A percentile compares a stretch with the other conserved stretches of the same genome.
phyloP scores from a whole-genome alignment of 495 filamentous ascomycete species.

The Hypoxylon rickii region DNA sequence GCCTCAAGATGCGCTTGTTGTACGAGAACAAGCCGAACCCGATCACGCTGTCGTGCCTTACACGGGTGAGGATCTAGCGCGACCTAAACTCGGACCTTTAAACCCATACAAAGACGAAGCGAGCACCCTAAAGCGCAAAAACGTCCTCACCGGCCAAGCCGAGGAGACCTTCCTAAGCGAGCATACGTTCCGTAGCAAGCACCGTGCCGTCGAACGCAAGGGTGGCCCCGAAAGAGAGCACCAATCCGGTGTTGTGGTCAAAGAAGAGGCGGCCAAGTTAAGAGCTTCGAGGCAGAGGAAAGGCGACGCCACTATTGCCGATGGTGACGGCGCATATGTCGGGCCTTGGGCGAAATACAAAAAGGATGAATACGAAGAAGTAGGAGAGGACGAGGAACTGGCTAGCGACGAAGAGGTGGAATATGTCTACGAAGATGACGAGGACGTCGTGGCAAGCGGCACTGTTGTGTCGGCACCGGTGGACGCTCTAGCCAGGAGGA shows the following conservation, averaged over 20 bases:
- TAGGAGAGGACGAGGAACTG: conserved; percentile 61
- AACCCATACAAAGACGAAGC: conserved; percentile 78
- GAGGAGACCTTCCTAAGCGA: conserved; percentile 89
- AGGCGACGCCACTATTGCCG: conserved; percentile 79
- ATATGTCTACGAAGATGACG: conserved; percentile 64
- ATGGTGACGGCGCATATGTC: conserved; percentile 84
- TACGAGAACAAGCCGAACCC: conserved; percentile 52
- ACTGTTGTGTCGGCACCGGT: conserved; percentile 54
- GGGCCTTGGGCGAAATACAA: conserved; percentile 94
- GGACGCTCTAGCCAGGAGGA: conserved; percentile 61
- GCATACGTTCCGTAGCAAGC: conserved; percentile 81
- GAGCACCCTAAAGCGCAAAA: conserved; percentile 74
- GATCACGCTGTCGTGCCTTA: conserved; percentile 67
- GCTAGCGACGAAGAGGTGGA: conserved; percentile 83
- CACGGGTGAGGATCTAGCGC: conserved; percentile 67
- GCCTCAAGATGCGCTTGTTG: conserved; percentile 58
- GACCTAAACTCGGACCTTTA: conserved; percentile 70
- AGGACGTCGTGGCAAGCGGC: conserved; percentile 59
- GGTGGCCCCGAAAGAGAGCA: conserved; percentile 51
- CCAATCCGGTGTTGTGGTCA: conserved; percentile 52
- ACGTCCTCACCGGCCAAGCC: conserved; percentile 87
- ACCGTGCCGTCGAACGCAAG: conserved; percentile 69
- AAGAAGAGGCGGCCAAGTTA: conserved; percentile 68
- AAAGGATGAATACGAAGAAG: conserved; percentile 62
- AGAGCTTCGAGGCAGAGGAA: conserved; percentile 76